Evolutionary conservation across 305 asterid species (phyloP), one percentile per base, ranked within the genome.

Genomic region (Solanum chacoense): DNA sequence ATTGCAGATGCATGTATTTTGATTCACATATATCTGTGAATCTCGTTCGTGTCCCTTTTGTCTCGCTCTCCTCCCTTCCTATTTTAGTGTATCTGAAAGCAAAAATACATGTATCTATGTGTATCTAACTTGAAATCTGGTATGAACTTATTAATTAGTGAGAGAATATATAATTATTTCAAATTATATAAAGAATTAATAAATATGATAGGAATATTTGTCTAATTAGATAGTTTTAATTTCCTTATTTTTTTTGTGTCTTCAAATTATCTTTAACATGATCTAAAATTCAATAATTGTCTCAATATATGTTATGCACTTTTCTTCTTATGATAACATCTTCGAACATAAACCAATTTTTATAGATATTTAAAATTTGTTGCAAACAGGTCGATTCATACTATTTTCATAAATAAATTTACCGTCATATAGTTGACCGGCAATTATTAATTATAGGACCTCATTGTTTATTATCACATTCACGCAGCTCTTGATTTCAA

Each of bases 1-100:
- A 55, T 55, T 55, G 9, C 24, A 3, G 24, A 59, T 59, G 26
- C 69, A 59, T 59, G 26, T 18, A 59, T 55, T 10, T 55, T 55
- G 9, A 20, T 55, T 55, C 67, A 20, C 67, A 7, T 55, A 55
- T 8, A 55, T 55, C 2, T 18, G 11, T 18, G 24, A 55, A 55
- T 55, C 1, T 59, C 11, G 5, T 59, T 59, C 0, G 5, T 3
- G 2, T 59, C 5, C 2, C 1, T 20, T 8, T 2, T 1, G 1
- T 59, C 26, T 22, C 6, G 28, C 12, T 63, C 26, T 22, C 28
- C 71, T 63, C 1, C 1, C 28, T 63, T 22, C 0, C 1, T 63
- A 63, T 63, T 63, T 22, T 8, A 59, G 11, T 59, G 24, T 20
- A 20, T 59, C 11, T 59, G 11, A 20, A 18, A 55, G 24, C 0